Conservation (phyloP, 2,329 filamentous ascomycete species). For the Cucurbitaria berberidis region DNA sequence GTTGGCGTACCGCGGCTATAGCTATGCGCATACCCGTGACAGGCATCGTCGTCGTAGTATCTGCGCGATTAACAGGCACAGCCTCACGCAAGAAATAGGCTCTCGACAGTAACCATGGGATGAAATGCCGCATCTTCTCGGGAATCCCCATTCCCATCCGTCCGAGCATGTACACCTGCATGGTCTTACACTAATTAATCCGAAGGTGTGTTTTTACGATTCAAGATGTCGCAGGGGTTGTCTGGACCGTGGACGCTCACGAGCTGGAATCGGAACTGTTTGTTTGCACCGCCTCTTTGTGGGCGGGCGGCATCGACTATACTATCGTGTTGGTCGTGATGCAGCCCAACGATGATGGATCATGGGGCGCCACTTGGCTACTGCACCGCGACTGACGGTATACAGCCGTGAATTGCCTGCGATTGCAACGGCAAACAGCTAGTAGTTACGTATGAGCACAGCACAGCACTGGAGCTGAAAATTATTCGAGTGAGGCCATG, state of each 20-base stretch:
- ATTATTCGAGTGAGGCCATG: conserved; percentile 13
- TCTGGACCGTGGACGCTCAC: conserved; percentile 23
- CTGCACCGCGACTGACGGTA: not conserved
- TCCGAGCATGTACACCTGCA: conserved; percentile 27
- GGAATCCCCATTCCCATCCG: conserved; percentile 23
- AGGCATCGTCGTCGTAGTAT: not conserved
- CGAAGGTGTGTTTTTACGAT: conserved; percentile 12
- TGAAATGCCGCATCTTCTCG: conserved; percentile 37
- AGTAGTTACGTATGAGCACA: too few relatives aligned
- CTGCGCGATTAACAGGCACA: conserved; percentile 6
- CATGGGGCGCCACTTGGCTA: not conserved
- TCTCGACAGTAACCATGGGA: not conserved
- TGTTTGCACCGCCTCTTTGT: conserved; percentile 31
- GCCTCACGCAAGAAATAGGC: not conserved
- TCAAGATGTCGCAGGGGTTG: conserved; percentile 24
- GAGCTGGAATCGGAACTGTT: conserved; percentile 38
- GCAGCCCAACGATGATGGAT: conserved; percentile 1
- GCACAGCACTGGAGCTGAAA: conserved; percentile 11
- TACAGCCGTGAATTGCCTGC: conserved; percentile 21
- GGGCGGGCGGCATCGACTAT: conserved; percentile 21
- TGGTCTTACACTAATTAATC: conserved; percentile 15
- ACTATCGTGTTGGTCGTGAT: too few relatives aligned
- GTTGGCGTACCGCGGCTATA: not conserved
- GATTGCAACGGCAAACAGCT: not conserved
- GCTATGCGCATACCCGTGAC: not conserved